A percentile compares a stretch with the other conserved stretches of the same genome.
Conservation (phyloP, 306 rosid species). For the Coriaria nepalensis region DNA sequence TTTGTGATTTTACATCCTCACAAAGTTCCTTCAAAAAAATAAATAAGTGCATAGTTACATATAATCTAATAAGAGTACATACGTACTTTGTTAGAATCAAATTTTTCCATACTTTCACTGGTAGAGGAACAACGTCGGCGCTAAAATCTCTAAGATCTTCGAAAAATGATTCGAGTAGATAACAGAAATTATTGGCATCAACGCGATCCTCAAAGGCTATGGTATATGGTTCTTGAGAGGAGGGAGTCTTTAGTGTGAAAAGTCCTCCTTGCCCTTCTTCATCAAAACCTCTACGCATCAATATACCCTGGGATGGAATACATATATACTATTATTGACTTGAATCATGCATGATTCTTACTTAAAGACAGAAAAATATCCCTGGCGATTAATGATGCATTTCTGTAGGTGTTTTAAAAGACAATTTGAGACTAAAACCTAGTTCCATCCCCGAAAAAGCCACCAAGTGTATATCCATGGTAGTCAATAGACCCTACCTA, state of each 20-base stretch:
- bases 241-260: slow-evolving; percentile 30
- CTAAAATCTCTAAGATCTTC: slow-evolving; percentile 58
- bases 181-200: slow-evolving; percentile 75
- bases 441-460: no score
- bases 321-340: not conserved
- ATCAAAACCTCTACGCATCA: slow-evolving; percentile 44
- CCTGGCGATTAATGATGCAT: not conserved
- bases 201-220: slow-evolving; percentile 67
- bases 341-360: not conserved
- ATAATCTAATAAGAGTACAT: not conserved
- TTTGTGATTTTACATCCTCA: slow-evolving; percentile 34
- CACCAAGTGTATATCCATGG: no score
- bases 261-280: slow-evolving; percentile 41
- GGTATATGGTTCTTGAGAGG: slow-evolving; percentile 32
- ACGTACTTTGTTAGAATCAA: not conserved
- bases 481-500: no score
- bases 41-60: no score
- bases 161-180: slow-evolving; percentile 51
- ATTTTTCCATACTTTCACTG: slow-evolving; percentile 39
- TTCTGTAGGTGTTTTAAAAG: no score
- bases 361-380: slow-evolving; percentile 9
- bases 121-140: slow-evolving; percentile 47
- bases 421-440: no score
- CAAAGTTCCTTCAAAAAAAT: slow-evolving; percentile 47
- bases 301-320: slow-evolving; percentile 37